Percentiles rank a stretch among this genome's conserved stretches.
Conservation (phyloP, 2,329 filamentous ascomycete species). For the Celoporthe dispersa region DNA sequence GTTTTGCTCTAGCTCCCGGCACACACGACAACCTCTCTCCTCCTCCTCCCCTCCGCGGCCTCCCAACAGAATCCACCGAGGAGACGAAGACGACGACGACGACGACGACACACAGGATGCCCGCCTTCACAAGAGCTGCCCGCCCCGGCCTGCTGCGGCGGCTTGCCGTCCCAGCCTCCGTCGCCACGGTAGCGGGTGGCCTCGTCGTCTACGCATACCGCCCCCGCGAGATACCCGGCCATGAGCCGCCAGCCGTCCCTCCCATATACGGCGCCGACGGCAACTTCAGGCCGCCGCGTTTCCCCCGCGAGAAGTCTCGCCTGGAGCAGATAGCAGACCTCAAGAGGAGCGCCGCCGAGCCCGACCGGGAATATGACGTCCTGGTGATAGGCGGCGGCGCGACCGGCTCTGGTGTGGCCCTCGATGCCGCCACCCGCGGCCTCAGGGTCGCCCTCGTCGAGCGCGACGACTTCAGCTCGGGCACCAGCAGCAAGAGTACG, state of each 20-base stretch:
- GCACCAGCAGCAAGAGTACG: conserved; percentile 85
- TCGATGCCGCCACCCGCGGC: conserved; percentile 79
- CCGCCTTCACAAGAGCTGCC: conserved; percentile 33
- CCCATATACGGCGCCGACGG: conserved; percentile 72
- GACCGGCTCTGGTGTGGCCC: conserved; percentile 78
- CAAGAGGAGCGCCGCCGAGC: conserved; percentile 50
- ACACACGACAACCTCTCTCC: too few relatives aligned
- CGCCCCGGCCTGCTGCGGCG: conserved; percentile 44
- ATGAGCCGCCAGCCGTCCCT: conserved; percentile 69
- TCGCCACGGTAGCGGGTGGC: conserved; percentile 48
- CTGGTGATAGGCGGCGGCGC: conserved; percentile 80
- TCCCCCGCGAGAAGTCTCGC: conserved; percentile 65
- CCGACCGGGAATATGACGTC: conserved; percentile 70
- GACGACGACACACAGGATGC: conserved; percentile 16
- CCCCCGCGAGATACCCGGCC: conserved; percentile 73
- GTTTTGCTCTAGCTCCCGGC: too few relatives aligned
- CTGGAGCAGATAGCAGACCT: conserved; percentile 68
- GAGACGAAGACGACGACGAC: too few relatives aligned
- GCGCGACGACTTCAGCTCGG: conserved; percentile 80
- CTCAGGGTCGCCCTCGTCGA: conserved; percentile 82
- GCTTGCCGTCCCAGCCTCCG: conserved; percentile 47
- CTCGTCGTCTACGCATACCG: conserved; percentile 62
- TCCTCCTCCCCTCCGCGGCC: not conserved
- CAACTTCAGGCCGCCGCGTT: conserved; percentile 67
- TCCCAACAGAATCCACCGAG: too few relatives aligned